Percentiles rank a stretch among this genome's conserved stretches.
Conservation (phyloP, 2,329 filamentous ascomycete species). For the Domatiomyces catenatus region DNA sequence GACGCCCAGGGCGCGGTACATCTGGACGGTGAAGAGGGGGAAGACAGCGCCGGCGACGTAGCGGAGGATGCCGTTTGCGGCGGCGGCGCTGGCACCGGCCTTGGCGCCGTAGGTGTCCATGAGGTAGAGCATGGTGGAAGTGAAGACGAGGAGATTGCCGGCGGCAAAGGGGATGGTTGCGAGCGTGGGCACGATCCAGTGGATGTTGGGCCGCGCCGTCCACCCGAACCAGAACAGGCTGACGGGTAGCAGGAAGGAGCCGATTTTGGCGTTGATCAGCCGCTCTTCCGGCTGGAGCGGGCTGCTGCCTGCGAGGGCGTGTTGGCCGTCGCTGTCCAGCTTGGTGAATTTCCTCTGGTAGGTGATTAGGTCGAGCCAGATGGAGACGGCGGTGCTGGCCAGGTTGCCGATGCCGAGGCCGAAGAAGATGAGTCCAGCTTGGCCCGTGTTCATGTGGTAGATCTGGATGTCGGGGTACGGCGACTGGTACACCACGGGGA, state of each 20-base stretch:
- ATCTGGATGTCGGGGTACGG: constrained; percentile 25
- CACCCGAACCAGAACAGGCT: constrained; percentile 36
- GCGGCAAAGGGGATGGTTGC: constrained; percentile 18
- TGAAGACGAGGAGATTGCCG: constrained; percentile 22
- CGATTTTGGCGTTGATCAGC: constrained; percentile 34
- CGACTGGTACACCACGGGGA: constrained; percentile 60
- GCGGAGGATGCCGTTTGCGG: constrained; percentile 23
- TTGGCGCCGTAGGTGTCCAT: constrained; percentile 19
- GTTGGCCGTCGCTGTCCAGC: constrained; percentile 3
- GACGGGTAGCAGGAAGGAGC: constrained; percentile 32
- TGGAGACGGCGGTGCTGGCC: constrained; percentile 27
- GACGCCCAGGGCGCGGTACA: constrained; percentile 22
- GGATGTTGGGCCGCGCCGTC: constrained; percentile 27
- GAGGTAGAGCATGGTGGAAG: constrained; percentile 30
- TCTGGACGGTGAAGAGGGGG: constrained; percentile 23
- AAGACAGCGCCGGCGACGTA: constrained; percentile 23
- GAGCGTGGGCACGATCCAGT: constrained; percentile 24
- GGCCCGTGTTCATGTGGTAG: constrained; percentile 51
- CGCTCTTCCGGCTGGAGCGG: constrained; percentile 33
- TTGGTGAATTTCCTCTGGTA: constrained; percentile 10
- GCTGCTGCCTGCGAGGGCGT: background rate
- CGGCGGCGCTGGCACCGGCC: constrained; percentile 19
- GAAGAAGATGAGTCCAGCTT: constrained; percentile 63
- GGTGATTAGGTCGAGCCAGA: constrained; percentile 11
- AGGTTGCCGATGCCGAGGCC: constrained; percentile 61